A percentile compares a stretch with the other conserved stretches of the same genome.
Conservation (phyloP, 106 monocot species). For the Dendrobium officinale region DNA sequence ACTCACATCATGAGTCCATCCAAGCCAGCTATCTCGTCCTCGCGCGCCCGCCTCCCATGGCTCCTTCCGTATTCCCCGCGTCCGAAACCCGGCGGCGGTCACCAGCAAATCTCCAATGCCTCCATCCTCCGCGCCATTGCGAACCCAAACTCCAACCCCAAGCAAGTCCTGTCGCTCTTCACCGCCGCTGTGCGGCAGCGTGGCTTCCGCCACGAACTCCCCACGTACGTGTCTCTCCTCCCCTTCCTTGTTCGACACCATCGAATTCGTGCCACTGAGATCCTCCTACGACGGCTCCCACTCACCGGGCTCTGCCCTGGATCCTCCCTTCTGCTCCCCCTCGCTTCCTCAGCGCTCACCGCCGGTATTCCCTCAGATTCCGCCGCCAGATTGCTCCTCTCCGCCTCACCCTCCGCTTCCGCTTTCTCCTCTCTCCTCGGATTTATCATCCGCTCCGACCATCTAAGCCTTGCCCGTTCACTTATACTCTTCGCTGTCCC, state of each 20-base stretch:
- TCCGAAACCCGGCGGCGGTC: neutral
- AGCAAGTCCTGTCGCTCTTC: conserved; percentile 10
- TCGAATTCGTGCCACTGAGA: neutral
- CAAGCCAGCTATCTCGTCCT: neutral
- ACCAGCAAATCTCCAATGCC: neutral
- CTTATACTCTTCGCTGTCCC: neutral
- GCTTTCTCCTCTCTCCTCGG: conserved; percentile 11
- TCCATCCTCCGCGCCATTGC: conserved; percentile 8
- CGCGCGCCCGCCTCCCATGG: conserved; percentile 13
- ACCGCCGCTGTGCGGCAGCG: conserved; percentile 4
- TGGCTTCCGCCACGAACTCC: conserved; percentile 6
- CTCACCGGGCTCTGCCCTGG: neutral
- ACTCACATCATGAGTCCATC: neutral
- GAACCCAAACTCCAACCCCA: conserved; percentile 2
- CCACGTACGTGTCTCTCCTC: conserved; percentile 10
- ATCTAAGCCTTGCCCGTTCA: neutral
- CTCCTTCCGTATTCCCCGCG: neutral
- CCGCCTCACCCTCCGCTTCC: neutral
- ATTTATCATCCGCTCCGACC: neutral
- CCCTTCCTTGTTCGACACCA: conserved; percentile 1
- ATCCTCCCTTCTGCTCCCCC: conserved; percentile 2
- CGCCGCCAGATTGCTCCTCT: conserved; percentile 2
- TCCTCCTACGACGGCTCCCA: conserved; percentile 9
- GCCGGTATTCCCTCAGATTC: neutral
- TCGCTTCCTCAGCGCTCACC: neutral